Evolutionary conservation across 2,329 filamentous ascomycete genomes (phyloP).

Genomic region (Daldinia sp.): DNA sequence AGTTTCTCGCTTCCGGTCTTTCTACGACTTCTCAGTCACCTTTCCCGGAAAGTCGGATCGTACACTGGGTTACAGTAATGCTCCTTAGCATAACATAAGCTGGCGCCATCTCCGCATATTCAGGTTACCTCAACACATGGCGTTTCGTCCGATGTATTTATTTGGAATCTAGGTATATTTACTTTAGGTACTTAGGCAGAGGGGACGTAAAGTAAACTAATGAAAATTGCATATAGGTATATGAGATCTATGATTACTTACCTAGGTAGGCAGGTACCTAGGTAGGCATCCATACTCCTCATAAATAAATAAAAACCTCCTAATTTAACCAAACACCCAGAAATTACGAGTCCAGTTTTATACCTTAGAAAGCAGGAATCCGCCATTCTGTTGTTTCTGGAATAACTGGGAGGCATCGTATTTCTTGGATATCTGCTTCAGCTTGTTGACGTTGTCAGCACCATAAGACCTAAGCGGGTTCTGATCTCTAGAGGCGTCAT

Average conservation of each 20-base stretch:
- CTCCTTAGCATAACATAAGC: background rate
- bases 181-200: too few species aligned
- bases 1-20: background rate
- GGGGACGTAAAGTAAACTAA: too few species aligned
- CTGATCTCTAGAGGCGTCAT: slow-evolving; percentile 41
- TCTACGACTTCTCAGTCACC: too few species aligned
- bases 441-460: slow-evolving; percentile 29
- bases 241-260: too few species aligned
- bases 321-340: background rate
- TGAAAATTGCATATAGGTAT: too few species aligned
- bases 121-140: background rate
- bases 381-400: slow-evolving; percentile 40
- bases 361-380: slow-evolving; percentile 25
- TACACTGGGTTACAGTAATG: too few species aligned
- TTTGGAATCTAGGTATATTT: background rate
- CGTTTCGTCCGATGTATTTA: background rate
- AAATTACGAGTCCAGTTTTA: background rate
- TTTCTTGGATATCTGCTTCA: slow-evolving; percentile 37
- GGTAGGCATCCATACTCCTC: background rate
- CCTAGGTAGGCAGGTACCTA: too few species aligned
- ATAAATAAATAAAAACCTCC: background rate
- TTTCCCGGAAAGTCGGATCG: background rate
- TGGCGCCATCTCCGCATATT: background rate
- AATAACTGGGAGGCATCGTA: slow-evolving; percentile 43
- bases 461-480: slow-evolving; percentile 42